Evolutionary conservation across 768 basidiomycete species (phyloP), one percentile per base, ranked within the genome.

Genomic region (Royoungia palumana): DNA sequence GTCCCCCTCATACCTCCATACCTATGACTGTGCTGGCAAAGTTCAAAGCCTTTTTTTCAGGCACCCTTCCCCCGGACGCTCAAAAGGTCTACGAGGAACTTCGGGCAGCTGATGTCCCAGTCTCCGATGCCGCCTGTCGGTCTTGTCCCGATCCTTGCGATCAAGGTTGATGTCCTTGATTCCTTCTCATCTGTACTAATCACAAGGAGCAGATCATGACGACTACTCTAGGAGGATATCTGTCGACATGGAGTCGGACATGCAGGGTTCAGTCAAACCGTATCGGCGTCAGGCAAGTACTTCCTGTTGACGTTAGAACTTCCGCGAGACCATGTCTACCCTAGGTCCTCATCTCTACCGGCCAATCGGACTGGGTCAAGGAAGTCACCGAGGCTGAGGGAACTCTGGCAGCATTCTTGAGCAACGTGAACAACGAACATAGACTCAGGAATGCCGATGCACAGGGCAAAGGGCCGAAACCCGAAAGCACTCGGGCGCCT

Each of bases 301-400:
- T 44, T 27, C 28, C 10, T 30, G 11, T 14, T 14, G 10, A 2
- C 13, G 19, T 19, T 17, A 34, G 17, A 5, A 2, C 37, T 3
- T 41, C 35, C 20, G n/a, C 39, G 28, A 35, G 14, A 56, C 36
- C 46, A 36, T 41, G 14, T 19, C 30, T 42, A 40, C 39, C 20
- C 39, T 63, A 94, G 86, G 76, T 95, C 28, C 74, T 97, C 28
- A 88, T 97, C 45, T 94, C 90, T 1, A 95, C 93, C 0, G 92
- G 92, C 6, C 84, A 88, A 68, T 75, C 82, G 17, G 92, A 98
- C 70, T 97, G 94, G 94, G 79, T 82, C 34, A 75, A 75, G 35
- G 84, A 93, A 36, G 81, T 97, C 50, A 86, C 87, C 3, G 79
- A 84, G 49, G 85, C 80, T 22, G 70, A 76, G 21, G 79, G 76